Base-by-base conservation (phyloP, 257 asterid genomes). In the Scutellaria baicalensis region DNA sequence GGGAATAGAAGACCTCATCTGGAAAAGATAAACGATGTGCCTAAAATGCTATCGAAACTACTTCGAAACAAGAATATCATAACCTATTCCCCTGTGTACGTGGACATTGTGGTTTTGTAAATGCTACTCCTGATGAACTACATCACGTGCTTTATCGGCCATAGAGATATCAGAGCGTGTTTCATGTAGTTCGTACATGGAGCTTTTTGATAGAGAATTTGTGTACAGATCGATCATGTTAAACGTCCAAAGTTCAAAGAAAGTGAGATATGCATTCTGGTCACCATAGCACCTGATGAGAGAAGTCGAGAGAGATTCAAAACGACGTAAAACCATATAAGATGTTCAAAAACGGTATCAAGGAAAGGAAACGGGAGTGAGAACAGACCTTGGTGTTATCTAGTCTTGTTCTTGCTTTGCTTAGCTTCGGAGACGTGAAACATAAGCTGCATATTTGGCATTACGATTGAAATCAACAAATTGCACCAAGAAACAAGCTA, bases 401-500 rank as follows among this genome's bases (percentile, higher is more conserved):
- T 78, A 70, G 59, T 79, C 84, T 62, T 72, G 79, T 74, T 81
- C 74, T 71, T 83, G 74, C 65, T 70, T 81, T 82, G 88, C 85
- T 88, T 83, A 60, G 96, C 90, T 64, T 91, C 95, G 66, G 95
- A 63, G 18, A 93, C 87, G 75, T 93, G 95, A 80, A 93, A 86
- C 97, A 93, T 91, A 67, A 93, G 91, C 99, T 93, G 95, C 83
- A 75, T 13, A 2, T 51, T 54, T 48, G 48, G 73, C 10, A 73
- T 64, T 18, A 71, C 4, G 56, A 8, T 54, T 78, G 13, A 69
- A 73, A 68, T 64, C 77, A 71, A 20, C 73, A 59, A 44, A 55
- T 56, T 79, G 54, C 66, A 33, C 12, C 54, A 12, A 70, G 58
- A 72, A 63, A 62, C 55, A 71, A 57, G 59, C 33, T 64, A 16